phyloP scores from a whole-genome alignment of 495 filamentous ascomycete genomes.

The Podospora pseudocomata region DNA sequence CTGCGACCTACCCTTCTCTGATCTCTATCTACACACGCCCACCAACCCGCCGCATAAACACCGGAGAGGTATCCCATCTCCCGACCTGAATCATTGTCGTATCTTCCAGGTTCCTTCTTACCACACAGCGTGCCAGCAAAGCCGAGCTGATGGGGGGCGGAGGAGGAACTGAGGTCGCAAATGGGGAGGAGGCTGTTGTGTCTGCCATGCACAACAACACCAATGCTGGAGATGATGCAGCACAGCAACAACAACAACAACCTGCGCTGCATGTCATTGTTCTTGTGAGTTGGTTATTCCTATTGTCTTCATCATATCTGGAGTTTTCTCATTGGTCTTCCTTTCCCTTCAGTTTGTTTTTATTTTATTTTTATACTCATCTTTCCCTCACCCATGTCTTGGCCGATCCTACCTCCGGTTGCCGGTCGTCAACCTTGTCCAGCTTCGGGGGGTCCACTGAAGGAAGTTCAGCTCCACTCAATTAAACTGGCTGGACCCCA shows the following conservation, averaged over 20 bases:
- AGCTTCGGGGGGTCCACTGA: no score
- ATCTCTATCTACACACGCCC: no score
- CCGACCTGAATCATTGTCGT: no score
- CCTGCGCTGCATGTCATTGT: conserved; percentile 74
- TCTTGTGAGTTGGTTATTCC: conserved; percentile 57
- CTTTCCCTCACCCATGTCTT: background rate
- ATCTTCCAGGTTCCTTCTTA: no score
- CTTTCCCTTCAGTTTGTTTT: background rate
- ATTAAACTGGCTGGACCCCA: background rate
- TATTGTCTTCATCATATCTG: background rate
- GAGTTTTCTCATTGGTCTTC: conserved; percentile 1
- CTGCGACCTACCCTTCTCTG: no score
- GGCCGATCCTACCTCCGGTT: background rate
- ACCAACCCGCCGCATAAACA: no score
- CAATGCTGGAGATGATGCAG: conserved; percentile 15
- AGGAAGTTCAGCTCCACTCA: no score
- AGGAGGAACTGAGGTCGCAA: background rate
- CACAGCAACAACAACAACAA: conserved; percentile 28
- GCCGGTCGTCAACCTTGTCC: background rate
- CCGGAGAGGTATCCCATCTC: no score
- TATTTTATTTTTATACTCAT: background rate
- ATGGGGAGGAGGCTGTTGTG: background rate
- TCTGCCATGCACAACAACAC: background rate
- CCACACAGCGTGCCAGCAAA: no score
- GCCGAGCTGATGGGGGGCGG: conserved; percentile 10